Conservation (phyloP, 345 rosid genomes). For the Gossypioides kirkii region DNA sequence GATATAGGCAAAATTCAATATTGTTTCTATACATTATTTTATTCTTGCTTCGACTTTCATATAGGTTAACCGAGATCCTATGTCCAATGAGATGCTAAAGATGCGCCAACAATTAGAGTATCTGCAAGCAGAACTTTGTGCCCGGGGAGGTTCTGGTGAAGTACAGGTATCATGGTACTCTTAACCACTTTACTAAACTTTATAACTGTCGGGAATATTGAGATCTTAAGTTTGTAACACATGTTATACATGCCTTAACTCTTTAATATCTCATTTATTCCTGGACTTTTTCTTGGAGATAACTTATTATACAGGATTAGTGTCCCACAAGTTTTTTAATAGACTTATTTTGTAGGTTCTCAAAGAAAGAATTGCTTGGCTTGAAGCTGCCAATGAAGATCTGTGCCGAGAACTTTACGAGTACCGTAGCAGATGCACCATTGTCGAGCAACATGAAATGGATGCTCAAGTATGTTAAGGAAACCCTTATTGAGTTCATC, state of each 20-base stretch:
- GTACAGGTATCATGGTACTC: slow-evolving; percentile 55
- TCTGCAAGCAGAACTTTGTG: slow-evolving; percentile 95
- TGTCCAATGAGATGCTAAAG: slow-evolving; percentile 88
- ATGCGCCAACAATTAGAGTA: slow-evolving; percentile 95
- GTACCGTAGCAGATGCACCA: slow-evolving; percentile 62
- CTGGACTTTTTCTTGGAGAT: background rate
- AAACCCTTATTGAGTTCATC: slow-evolving; percentile 2
- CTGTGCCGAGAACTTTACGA: slow-evolving; percentile 91
- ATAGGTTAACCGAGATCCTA: slow-evolving; percentile 97
- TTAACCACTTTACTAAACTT: background rate
- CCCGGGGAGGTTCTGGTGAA: slow-evolving; percentile 77
- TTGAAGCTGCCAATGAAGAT: slow-evolving; percentile 89
- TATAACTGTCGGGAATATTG: background rate
- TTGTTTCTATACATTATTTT: slow-evolving; percentile 6
- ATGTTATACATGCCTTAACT: background rate
- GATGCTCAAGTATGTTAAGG: slow-evolving; percentile 64
- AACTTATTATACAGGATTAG: slow-evolving; percentile 1
- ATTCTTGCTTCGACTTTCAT: slow-evolving; percentile 10
- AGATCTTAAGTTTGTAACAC: slow-evolving; percentile 6
- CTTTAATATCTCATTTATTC: background rate
- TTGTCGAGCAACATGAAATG: slow-evolving; percentile 55
- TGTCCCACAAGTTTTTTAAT: background rate
- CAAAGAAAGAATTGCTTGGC: slow-evolving; percentile 87
- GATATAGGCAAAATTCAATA: background rate
- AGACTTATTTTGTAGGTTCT: slow-evolving; percentile 50